A percentile compares a stretch with the other conserved stretches of the same genome.
phyloP scores from a whole-genome alignment of 177 flowering plant genomes.

The Vitis hybrid region DNA sequence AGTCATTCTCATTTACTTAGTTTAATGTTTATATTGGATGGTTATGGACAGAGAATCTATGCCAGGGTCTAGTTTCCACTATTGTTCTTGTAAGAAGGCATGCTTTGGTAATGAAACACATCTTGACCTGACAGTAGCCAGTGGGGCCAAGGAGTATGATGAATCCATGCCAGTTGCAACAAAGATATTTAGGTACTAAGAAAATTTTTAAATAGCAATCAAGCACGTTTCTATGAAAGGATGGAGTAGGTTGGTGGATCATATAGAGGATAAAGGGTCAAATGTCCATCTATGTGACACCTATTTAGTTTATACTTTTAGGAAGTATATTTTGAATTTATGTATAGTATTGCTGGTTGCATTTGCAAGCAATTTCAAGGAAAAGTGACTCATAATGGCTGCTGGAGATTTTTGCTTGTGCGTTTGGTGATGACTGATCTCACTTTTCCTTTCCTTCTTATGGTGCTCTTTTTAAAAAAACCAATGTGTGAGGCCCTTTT shows the following conservation, averaged over 20 bases:
- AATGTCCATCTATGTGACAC: no score
- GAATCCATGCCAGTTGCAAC: slow-evolving; percentile 55
- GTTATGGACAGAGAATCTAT: slow-evolving; percentile 41
- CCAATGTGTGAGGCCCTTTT: no score
- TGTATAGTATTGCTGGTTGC: no score
- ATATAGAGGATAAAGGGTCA: background rate
- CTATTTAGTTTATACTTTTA: no score
- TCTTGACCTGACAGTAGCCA: slow-evolving; percentile 58
- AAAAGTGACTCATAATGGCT: no score
- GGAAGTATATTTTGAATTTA: no score
- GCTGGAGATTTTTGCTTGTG: no score
- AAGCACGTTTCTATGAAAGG: background rate
- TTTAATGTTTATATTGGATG: slow-evolving; percentile 10
- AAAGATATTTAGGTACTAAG: slow-evolving; percentile 67
- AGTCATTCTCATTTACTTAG: background rate
- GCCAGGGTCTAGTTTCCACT: slow-evolving; percentile 43
- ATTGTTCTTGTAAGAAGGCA: slow-evolving; percentile 62
- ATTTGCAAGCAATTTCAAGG: no score
- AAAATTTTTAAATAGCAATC: background rate
- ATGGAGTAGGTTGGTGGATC: background rate
- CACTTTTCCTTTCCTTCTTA: no score
- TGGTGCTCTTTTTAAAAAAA: no score
- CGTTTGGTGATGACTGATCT: no score
- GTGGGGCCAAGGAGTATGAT: slow-evolving; percentile 56
- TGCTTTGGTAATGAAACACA: slow-evolving; percentile 51